Evolutionary conservation across 2,329 filamentous ascomycete genomes (phyloP), one percentile per base, ranked within the genome.

Genomic region (Colletotrichum abscissum): DNA sequence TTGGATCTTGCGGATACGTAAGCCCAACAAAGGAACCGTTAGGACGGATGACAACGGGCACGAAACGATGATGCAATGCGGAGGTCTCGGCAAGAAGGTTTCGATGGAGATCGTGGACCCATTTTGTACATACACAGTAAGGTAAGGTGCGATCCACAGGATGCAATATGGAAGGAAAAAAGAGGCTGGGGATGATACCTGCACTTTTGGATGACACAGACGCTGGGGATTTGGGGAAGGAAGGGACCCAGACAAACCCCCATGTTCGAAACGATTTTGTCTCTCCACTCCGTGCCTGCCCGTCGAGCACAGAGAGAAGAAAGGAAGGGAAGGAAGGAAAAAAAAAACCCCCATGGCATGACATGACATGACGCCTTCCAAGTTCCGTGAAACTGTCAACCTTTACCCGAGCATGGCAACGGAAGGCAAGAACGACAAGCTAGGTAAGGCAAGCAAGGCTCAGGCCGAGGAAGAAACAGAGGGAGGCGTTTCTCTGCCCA

Each of bases 31-130:
- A 33, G 24, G 54, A 56, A 9, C 33, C 9, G 26, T 35, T 22
- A 49, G 63, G 33, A 30, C 38, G 52, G 42, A 24, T 66, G 24
- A 49, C 5, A 57, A 54, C 12, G 16, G 55, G 38, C 11, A 55
- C 19, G 58, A 46, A 54, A 35, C 30, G 54, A 73, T 73, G 70
- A 73, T 70, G 70, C 67, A 73, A 73, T 70, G 60, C 59, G 60
- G 70, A 73, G 66, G 33, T 64, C 30, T 60, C 66, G 30, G 58
- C 33, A 46, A 24, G 46, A n/a, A n/a, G 52, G 54, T 12, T 35
- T 64, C n/a, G n/a, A 55, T 64, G 46, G 38, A 49, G 42, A 57
- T 62, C 60, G 63, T 59, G 30, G 66, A 54, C 60, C 67, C 66
- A 49, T 59, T 64, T 54, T 49, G 42, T 26, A 26, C 26, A 26